Conservation (phyloP, 257 asterid genomes). For the Solanum chaucha region DNA sequence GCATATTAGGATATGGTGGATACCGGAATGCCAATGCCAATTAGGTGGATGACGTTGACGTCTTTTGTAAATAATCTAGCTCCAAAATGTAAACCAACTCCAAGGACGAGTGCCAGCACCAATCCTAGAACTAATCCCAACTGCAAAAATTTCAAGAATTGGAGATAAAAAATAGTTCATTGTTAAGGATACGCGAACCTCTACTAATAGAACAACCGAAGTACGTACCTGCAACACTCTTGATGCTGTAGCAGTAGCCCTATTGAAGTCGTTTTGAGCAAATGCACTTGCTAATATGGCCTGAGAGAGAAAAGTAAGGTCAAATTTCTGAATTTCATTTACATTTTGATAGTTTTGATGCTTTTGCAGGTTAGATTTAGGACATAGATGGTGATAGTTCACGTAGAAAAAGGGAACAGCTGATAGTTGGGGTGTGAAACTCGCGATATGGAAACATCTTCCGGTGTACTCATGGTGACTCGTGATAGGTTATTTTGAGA, state of each 20-base stretch:
- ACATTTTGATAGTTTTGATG: not conserved
- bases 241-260: slow-evolving; percentile 42
- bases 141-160: slow-evolving; percentile 22
- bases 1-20: not conserved
- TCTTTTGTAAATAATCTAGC: slow-evolving; percentile 55
- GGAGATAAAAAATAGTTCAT: not conserved
- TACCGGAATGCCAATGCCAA: slow-evolving; percentile 69
- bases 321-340: not conserved
- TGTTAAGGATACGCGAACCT: not conserved
- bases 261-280: slow-evolving; percentile 48
- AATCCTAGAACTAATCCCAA: slow-evolving; percentile 57
- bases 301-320: slow-evolving; percentile 7
- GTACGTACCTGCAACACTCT: slow-evolving; percentile 52
- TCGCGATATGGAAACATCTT: not conserved
- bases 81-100: slow-evolving; percentile 54
- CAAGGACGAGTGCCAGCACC: slow-evolving; percentile 38
- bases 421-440: not conserved
- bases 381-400: not conserved
- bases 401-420: not conserved
- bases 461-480: not conserved
- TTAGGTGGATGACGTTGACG: slow-evolving; percentile 38
- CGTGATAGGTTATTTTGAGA: not conserved
- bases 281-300: slow-evolving; percentile 73
- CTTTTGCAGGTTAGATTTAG: not conserved
- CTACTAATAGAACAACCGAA: not conserved